Base-by-base conservation (phyloP, 345 rosid genomes). In the Rubroshorea leprosula region DNA sequence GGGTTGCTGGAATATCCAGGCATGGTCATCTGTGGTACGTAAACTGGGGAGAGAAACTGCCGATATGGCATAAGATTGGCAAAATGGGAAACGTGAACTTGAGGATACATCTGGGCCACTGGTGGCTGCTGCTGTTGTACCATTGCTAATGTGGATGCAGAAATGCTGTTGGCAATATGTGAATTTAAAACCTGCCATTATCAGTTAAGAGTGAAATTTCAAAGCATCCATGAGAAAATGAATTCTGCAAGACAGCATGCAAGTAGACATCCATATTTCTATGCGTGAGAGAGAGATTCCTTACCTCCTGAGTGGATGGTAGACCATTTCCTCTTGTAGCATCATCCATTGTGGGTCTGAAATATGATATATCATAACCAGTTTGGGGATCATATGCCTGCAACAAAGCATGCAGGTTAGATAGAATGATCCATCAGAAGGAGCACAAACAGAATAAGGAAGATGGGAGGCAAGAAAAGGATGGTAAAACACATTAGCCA, bases 1-100 rank as follows among this genome's bases (percentile, higher is more conserved):
- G 87, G 85, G 56, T 78, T 86, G 64, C 78, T 78, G 7, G 98
- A 84, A 70, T 89, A 92, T 18, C 96, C 95, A 51, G 86, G 90
- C 87, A 91, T 72, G 49, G 91, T 86, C 87, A 90, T 87, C 41
- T 81, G 96, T 10, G 98, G 95, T 10, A 86, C 80, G 61, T 85
- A 91, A 63, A 88, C 76, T 5, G 92, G 98, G 51, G 96, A 80
- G 60, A 88, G 54, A 45, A 83, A 76, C 74, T 82, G 98, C 14
- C 96, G 96, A 63, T 82, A 88, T 2, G 96, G 92, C 96, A 91
- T 78, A n/a, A 84, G 65, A 67, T 80, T 86, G 21, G 88, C 68
- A 63, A 54, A 88, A 67, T 86, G 98, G 49, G 96, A 78, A 60
- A 91, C 73, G 29, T 91, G 98, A 59, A 86, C 88, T 82, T 80